phyloP scores from a whole-genome alignment of 176 grass and related monocot species.

The Otatea glauca region DNA sequence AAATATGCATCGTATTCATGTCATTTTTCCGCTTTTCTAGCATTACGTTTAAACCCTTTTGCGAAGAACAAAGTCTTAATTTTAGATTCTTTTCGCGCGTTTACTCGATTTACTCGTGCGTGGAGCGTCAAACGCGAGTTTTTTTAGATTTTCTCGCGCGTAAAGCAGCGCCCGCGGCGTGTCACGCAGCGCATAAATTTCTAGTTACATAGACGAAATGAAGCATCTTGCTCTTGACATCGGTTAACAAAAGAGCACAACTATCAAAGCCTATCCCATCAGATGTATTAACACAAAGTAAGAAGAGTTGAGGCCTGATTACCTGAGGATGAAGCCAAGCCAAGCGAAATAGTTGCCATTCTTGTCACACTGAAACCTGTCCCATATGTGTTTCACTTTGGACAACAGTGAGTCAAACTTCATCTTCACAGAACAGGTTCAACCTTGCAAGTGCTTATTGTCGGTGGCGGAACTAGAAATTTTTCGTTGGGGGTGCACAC shows the following conservation, averaged over 20 bases:
- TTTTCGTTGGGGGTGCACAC: too few relatives aligned
- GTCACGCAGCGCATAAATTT: too few relatives aligned
- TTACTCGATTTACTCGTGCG: too few relatives aligned
- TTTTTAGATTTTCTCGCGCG: too few relatives aligned
- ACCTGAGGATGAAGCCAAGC: neutral
- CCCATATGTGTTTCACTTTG: slow-evolving; percentile 2
- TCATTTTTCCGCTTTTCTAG: too few relatives aligned
- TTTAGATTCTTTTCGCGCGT: too few relatives aligned
- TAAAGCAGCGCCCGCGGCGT: too few relatives aligned
- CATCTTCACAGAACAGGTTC: slow-evolving; percentile 22
- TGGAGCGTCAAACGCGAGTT: too few relatives aligned
- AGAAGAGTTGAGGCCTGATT: neutral
- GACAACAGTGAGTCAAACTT: neutral
- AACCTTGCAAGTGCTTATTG: neutral
- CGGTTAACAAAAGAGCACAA: neutral
- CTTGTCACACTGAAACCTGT: neutral
- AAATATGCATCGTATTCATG: too few relatives aligned
- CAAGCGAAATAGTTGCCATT: slow-evolving; percentile 11
- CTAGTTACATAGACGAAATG: slow-evolving; percentile 17
- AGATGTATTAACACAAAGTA: slow-evolving; percentile 17
- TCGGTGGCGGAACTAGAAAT: too few relatives aligned
- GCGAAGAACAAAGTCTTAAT: too few relatives aligned
- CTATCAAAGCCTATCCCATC: slow-evolving; percentile 18
- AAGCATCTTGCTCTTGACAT: neutral
- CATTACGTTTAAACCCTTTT: too few relatives aligned